Evolutionary conservation across 371 early-diverging fungal genomes (phyloP), one percentile per base, ranked within the genome.

Genomic region (Mucor irregularis): DNA sequence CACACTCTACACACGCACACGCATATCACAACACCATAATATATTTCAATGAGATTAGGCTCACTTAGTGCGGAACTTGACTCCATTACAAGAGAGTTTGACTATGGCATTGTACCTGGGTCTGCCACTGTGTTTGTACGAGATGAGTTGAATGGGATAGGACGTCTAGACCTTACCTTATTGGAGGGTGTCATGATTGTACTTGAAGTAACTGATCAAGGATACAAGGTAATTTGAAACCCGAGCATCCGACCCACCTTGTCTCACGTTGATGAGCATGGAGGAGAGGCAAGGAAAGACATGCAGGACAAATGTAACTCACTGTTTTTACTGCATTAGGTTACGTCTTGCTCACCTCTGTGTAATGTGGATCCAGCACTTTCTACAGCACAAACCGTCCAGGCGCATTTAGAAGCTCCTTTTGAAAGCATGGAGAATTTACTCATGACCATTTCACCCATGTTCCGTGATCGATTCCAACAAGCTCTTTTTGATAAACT

Each of bases 101-200:
- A 75, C 61, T 75, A 72, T 43, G 76, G 76, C 16, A 75, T 75
- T 42, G 76, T 75, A 11, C 76, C 76, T 11, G 72, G 76, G n/a
- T 75, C 76, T 37, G 69, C 70, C 10, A 68, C 76, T 16, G 67
- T 75, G 4, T 75, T 75, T 68, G 70, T 75, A 0, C 62, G 53
- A 10, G 76, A 75, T 46, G 64, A 66, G 21, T 19, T 64, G 11
- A 59, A 62, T 19, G 47, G 60, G 30, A 48, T 72, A 35, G 76
- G 68, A 9, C 53, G 70, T 4, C 37, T 75, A 37, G 76, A 75
- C 55, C 52, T 75, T 49, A 75, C 73, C 7, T 39, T 75, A 39
- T 33, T 75, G 9, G 76, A 75, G 61, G 68, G 64, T 16, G 63
- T 75, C n/a, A 60, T 75, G 58, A 57, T 72, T 35, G 63, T 75